Evolutionary conservation across 148 eudicot genomes (phyloP).

Genomic region (Cornus suecica): DNA sequence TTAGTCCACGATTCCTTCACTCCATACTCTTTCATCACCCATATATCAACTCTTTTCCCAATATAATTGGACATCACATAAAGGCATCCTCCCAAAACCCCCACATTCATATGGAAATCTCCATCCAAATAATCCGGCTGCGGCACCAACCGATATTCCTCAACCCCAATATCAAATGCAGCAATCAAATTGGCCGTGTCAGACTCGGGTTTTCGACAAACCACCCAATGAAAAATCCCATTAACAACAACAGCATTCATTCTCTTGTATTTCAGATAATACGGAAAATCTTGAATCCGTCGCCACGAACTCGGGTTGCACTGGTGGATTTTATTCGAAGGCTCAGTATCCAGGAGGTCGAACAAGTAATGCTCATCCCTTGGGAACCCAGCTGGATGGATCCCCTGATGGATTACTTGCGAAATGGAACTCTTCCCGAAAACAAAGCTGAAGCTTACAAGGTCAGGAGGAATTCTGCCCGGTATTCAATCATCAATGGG

Average conservation of each 20-base stretch:
- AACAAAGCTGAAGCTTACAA: too few relatives aligned
- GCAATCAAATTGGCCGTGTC: constrained; percentile 12
- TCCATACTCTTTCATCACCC: constrained; percentile 47
- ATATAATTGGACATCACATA: constrained; percentile 13
- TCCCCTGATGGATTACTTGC: too few relatives aligned
- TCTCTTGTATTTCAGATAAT: constrained; percentile 14
- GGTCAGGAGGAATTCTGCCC: too few relatives aligned
- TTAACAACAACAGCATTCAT: constrained; percentile 16
- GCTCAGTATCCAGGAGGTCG: too few relatives aligned
- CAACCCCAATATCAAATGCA: constrained; percentile 33
- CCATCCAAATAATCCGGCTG: constrained; percentile 18
- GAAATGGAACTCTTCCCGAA: too few relatives aligned
- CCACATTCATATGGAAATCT: constrained; percentile 13
- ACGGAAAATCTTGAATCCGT: constrained; percentile 28
- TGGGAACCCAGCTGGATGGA: too few relatives aligned
- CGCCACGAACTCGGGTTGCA: constrained; percentile 33
- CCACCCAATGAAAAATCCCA: constrained; percentile 46
- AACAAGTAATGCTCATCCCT: too few relatives aligned
- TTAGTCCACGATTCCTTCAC: constrained; percentile 40
- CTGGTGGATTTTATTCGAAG: too few relatives aligned
- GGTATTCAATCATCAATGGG: too few relatives aligned
- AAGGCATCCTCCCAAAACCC: constrained; percentile 24
- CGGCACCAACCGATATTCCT: constrained; percentile 21
- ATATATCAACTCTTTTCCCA: constrained; percentile 20
- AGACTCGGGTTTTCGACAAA: not conserved